Conservation (phyloP, 331 rosid genomes). For the Spiraea crenata region DNA sequence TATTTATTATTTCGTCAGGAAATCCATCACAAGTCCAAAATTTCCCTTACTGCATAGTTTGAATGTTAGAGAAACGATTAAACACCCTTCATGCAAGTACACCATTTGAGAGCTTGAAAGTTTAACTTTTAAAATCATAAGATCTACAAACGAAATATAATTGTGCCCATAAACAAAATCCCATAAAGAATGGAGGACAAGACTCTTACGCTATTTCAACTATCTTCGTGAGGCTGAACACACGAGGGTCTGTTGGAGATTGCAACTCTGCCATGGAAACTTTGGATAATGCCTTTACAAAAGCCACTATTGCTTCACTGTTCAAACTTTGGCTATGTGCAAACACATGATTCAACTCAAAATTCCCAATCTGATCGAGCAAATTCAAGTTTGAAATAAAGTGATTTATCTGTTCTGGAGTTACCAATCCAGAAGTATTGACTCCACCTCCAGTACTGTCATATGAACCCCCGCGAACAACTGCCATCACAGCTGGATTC, state of each 20-base stretch:
- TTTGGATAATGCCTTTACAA: slow-evolving; percentile 94
- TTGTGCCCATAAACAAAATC: background rate
- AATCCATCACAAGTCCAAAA: background rate
- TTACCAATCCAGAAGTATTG: slow-evolving; percentile 72
- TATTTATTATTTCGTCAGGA: slow-evolving; percentile 28
- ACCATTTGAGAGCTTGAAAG: slow-evolving; percentile 1
- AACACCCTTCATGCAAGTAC: background rate
- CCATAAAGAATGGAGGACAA: background rate
- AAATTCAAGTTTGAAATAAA: slow-evolving; percentile 90
- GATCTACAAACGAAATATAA: background rate
- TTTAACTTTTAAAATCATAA: background rate
- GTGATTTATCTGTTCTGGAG: slow-evolving; percentile 83
- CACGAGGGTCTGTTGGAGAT: slow-evolving; percentile 99
- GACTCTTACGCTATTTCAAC: slow-evolving; percentile 94
- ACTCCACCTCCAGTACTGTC: slow-evolving; percentile 82
- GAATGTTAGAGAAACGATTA: background rate
- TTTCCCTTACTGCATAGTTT: background rate
- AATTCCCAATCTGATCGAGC: slow-evolving; percentile 92
- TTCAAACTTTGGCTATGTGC: slow-evolving; percentile 98
- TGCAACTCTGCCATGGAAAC: slow-evolving; percentile 92
- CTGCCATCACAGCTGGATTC: slow-evolving; percentile 94
- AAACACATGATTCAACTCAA: slow-evolving; percentile 97
- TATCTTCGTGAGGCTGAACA: slow-evolving; percentile 95
- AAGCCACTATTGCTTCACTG: slow-evolving; percentile 97
- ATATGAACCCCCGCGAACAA: slow-evolving; percentile 97